phyloP scores from a whole-genome alignment of 805 yeast species.

The Saccharomycopsis selenospora region DNA sequence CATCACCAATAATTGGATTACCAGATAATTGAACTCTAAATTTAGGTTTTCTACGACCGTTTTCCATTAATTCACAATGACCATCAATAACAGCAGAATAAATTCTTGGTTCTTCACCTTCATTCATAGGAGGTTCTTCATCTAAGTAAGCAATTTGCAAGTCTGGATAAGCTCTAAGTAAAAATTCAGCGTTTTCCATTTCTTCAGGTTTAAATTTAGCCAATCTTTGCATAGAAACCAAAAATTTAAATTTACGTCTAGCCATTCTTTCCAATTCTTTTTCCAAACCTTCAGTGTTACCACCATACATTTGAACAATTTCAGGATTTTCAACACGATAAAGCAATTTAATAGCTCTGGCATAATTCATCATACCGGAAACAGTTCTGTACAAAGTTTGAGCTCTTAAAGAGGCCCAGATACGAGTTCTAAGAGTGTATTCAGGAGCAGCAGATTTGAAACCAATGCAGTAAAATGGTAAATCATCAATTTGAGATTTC shows the following conservation, averaged over 20 bases:
- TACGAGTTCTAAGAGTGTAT: slow-evolving; percentile 60
- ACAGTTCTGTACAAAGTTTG: slow-evolving; percentile 81
- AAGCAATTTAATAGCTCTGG: slow-evolving; percentile 62
- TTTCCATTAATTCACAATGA: slow-evolving; percentile 46
- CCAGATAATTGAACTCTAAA: slow-evolving; percentile 77
- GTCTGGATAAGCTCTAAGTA: slow-evolving; percentile 69
- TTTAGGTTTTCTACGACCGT: slow-evolving; percentile 53
- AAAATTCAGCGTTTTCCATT: slow-evolving; percentile 54
- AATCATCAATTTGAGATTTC: slow-evolving; percentile 40
- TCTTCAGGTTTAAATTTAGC: slow-evolving; percentile 60
- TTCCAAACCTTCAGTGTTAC: slow-evolving; percentile 50
- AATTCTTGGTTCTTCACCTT: slow-evolving; percentile 27
- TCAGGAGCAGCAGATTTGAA: slow-evolving; percentile 61
- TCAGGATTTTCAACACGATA: slow-evolving; percentile 61
- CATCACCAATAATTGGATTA: slow-evolving; percentile 93
- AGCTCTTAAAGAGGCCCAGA: slow-evolving; percentile 81
- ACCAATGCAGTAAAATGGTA: slow-evolving; percentile 68
- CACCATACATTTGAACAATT: slow-evolving; percentile 37
- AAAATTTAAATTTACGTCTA: slow-evolving; percentile 66
- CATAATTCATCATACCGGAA: slow-evolving; percentile 77
- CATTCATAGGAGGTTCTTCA: slow-evolving; percentile 30
- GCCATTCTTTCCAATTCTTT: slow-evolving; percentile 66
- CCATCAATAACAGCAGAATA: slow-evolving; percentile 70
- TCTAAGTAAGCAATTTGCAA: slow-evolving; percentile 49
- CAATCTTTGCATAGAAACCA: slow-evolving; percentile 85